Evolutionary conservation across 176 grass and related monocot species (phyloP).

Genomic region (Carex scoparia): DNA sequence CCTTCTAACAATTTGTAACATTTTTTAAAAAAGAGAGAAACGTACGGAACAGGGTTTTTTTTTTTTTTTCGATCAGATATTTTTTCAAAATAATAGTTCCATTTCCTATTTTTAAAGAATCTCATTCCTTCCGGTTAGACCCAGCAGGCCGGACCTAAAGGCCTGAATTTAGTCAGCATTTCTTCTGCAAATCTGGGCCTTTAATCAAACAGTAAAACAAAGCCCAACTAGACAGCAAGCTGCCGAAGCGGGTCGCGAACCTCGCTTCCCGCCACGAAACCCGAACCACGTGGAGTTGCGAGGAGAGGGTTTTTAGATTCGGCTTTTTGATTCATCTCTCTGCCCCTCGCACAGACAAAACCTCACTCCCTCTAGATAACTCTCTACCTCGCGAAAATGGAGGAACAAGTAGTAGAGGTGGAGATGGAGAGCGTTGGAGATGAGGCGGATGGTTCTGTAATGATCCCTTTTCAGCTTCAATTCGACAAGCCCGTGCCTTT

Average conservation of each 20-base stretch:
- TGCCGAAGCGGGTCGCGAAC: not conserved
- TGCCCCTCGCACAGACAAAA: not conserved
- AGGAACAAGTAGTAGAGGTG: slow-evolving; percentile 18
- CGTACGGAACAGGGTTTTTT: no score
- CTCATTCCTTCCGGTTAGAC: no score
- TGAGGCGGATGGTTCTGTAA: slow-evolving; percentile 32
- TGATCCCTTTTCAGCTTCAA: slow-evolving; percentile 87
- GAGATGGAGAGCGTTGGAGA: slow-evolving; percentile 25
- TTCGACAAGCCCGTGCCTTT: slow-evolving; percentile 86
- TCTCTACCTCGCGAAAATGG: slow-evolving; percentile 5
- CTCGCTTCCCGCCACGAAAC: slow-evolving; percentile 14
- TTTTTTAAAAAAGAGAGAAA: no score
- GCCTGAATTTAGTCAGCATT: not conserved
- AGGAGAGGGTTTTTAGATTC: not conserved
- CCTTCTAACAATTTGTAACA: no score
- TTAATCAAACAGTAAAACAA: not conserved
- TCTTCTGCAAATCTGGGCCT: not conserved
- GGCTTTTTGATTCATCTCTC: not conserved
- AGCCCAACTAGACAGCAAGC: not conserved
- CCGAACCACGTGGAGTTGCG: not conserved
- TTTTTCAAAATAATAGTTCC: no score
- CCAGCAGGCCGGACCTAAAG: no score
- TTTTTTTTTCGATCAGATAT: no score
- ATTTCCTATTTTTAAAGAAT: no score
- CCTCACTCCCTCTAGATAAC: not conserved